These are phyloP conservation scores for Babesia gibsoni DNA, from an alignment of 169 alveolate genomes.

Conservation along the genomic window DNA sequence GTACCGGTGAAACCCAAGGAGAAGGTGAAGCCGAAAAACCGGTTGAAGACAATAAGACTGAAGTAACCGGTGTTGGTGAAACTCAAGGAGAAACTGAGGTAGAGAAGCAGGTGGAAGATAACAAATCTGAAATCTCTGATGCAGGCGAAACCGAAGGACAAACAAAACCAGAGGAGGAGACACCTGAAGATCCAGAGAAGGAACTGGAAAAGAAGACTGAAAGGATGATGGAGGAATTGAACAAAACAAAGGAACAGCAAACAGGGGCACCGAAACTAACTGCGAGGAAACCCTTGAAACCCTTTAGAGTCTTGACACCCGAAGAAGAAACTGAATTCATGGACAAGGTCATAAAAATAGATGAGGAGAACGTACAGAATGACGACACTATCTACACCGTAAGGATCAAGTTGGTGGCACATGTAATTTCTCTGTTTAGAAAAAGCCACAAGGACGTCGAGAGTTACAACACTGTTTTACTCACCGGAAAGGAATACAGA, in stretches of 20 bases:
- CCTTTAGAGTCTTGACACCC: background rate
- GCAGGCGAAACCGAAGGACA: background rate
- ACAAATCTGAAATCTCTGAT: background rate
- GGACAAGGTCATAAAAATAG: slow-evolving; percentile 24
- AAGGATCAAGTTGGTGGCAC: slow-evolving; percentile 15
- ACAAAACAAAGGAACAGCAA: too few relatives aligned
- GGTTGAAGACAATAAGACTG: background rate
- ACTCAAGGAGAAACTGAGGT: background rate
- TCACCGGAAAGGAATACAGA: slow-evolving; percentile 7
- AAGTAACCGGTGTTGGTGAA: background rate
- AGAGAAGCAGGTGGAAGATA: background rate
- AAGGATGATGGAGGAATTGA: too few relatives aligned
- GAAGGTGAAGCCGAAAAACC: slow-evolving; percentile 4
- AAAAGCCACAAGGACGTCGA: background rate
- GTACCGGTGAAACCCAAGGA: too few relatives aligned
- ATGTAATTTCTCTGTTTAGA: background rate
- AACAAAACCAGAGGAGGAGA: slow-evolving; percentile 5
- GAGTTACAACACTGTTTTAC: slow-evolving; percentile 6
- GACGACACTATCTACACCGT: background rate
- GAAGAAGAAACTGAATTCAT: slow-evolving; percentile 44
- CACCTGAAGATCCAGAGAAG: background rate
- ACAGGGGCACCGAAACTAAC: too few relatives aligned
- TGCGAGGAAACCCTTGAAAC: too few relatives aligned
- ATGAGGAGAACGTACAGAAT: slow-evolving; percentile 20
- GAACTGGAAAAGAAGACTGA: too few relatives aligned